Percentiles rank a stretch among this genome's conserved stretches.
These are phyloP conservation scores for Cutaneotrichosporon cutaneum DNA, from an alignment of 1,284 basidiomycete species.

Conservation along the genomic window DNA sequence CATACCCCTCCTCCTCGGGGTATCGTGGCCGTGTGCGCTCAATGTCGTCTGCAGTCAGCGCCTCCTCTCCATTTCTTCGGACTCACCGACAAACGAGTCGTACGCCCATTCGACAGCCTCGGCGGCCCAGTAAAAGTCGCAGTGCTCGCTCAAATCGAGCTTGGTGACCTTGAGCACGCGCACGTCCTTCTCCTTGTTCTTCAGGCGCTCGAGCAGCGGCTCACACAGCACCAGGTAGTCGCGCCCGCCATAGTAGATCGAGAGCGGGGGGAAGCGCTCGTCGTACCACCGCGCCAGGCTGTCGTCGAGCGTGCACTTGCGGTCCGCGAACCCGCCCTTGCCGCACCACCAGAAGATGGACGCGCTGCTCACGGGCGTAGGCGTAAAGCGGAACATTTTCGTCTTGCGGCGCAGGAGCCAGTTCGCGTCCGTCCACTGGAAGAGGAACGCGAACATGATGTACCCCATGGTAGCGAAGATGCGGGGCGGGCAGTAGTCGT, in stretches of 20 bases:
- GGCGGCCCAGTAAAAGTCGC: slow-evolving; percentile 59
- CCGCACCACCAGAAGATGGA: slow-evolving; percentile 64
- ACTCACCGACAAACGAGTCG: slow-evolving; percentile 51
- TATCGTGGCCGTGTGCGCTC: slow-evolving; percentile 44
- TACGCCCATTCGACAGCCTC: slow-evolving; percentile 64
- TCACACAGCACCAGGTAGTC: slow-evolving; percentile 59
- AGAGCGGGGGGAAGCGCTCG: slow-evolving; percentile 60
- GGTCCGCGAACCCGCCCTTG: slow-evolving; percentile 60
- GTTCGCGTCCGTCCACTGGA: slow-evolving; percentile 62
- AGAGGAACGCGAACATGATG: slow-evolving; percentile 64
- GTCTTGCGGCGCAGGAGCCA: slow-evolving; percentile 61
- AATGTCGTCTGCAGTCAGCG: slow-evolving; percentile 38
- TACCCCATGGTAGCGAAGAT: slow-evolving; percentile 51
- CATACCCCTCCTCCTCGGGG: slow-evolving; percentile 33
- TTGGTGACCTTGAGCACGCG: slow-evolving; percentile 58
- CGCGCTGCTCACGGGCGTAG: slow-evolving; percentile 60
- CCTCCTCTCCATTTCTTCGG: not conserved
- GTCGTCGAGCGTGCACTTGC: slow-evolving; percentile 61
- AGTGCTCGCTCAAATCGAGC: slow-evolving; percentile 57
- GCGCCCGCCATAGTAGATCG: slow-evolving; percentile 59
- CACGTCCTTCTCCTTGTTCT: slow-evolving; percentile 57
- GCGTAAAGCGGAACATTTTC: slow-evolving; percentile 66
- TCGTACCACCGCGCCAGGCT: slow-evolving; percentile 59
- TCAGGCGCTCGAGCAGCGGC: slow-evolving; percentile 57
- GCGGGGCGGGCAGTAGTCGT: slow-evolving; percentile 59